Evolutionary conservation across 1,284 basidiomycete genomes (phyloP), one percentile per base, ranked within the genome.

Genomic region (Tetrapyrgos nigripes): DNA sequence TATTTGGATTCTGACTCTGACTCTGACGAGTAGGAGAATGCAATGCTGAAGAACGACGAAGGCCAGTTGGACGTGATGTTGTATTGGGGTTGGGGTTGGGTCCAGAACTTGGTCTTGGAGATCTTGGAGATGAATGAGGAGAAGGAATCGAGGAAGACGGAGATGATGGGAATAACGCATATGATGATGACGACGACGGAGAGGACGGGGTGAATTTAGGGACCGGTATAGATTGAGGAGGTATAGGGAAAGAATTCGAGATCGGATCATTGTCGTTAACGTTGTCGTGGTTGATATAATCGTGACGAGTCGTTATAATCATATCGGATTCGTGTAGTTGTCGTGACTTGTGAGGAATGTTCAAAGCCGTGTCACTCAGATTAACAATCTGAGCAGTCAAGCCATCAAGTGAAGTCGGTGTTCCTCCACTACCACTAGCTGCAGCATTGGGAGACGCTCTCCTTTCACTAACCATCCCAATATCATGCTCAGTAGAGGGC

Each of bases 391-490:
- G 27, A 33, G 28, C 27, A 9, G 43, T 47, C 31, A 23, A 13
- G 27, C 31, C 10, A 40, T 37, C 27, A 37, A 33, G 19, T 6
- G 40, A 14, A 46, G 44, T 14, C 49, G 23, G 44, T 26, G 40
- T 19, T 28, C 26, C 14, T 24, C 29, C n/a, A n/a, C n/a, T n/a
- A n/a, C n/a, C n/a, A n/a, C n/a, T n/a, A n/a, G n/a, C n/a, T n/a
- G n/a, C n/a, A n/a, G n/a, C n/a, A n/a, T n/a, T n/a, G n/a, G n/a
- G n/a, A n/a, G n/a, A n/a, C n/a, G n/a, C n/a, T n/a, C 21, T 51
- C 23, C 62, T 40, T 60, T 62, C 55, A 19, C 58, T 53, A 5
- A 55, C 62, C 24, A 61, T 26, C 19, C 58, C 59, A 43, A 61
- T 61, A 11, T 48, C 50, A 33, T 54, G 52, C 14, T 55, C 58